These are phyloP conservation scores for Chlorencoelia australis DNA, from an alignment of 2,329 filamentous ascomycete species.

Conservation along the genomic window DNA sequence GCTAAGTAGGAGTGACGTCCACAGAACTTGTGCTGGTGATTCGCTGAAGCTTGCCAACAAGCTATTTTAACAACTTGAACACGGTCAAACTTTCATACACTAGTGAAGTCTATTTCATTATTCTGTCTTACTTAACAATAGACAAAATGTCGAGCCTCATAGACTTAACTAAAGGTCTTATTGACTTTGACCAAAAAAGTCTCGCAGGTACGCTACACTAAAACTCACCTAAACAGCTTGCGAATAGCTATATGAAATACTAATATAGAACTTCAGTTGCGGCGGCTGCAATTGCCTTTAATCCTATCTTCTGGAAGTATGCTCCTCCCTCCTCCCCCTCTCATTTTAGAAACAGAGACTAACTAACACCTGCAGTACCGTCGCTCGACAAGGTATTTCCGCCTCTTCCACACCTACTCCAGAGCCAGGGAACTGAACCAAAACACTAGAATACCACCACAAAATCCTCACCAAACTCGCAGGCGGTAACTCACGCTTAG, in stretches of 20 bases:
- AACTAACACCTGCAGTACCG: conserved; percentile 48
- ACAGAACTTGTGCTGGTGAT: too few species aligned
- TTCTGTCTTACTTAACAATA: too few species aligned
- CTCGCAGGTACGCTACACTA: conserved; percentile 45
- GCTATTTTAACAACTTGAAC: too few species aligned
- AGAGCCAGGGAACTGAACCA: conserved; percentile 10
- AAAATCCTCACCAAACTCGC: conserved; percentile 83
- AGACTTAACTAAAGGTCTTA: conserved; percentile 22
- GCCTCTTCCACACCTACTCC: conserved; percentile 7
- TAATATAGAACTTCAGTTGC: conserved; percentile 49
- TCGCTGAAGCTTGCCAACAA: too few species aligned
- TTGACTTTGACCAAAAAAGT: conserved; percentile 59
- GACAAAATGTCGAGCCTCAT: conserved; percentile 20
- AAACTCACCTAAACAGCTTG: conserved; percentile 3
- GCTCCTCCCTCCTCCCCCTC: conserved; percentile 28
- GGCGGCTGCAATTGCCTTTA: conserved; percentile 76
- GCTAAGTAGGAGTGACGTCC: too few species aligned
- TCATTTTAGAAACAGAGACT: not conserved
- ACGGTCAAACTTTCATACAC: too few species aligned
- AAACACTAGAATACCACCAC: conserved; percentile 70
- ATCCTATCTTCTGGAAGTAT: conserved; percentile 99
- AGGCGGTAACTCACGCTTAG: conserved; percentile 63
- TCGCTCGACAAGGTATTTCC: conserved; percentile 65
- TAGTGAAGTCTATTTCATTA: too few species aligned
- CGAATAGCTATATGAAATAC: conserved; percentile 14